These are phyloP conservation scores for Calonectria ilicicola DNA, from an alignment of 2,329 filamentous ascomycete species.

Conservation along the genomic window DNA sequence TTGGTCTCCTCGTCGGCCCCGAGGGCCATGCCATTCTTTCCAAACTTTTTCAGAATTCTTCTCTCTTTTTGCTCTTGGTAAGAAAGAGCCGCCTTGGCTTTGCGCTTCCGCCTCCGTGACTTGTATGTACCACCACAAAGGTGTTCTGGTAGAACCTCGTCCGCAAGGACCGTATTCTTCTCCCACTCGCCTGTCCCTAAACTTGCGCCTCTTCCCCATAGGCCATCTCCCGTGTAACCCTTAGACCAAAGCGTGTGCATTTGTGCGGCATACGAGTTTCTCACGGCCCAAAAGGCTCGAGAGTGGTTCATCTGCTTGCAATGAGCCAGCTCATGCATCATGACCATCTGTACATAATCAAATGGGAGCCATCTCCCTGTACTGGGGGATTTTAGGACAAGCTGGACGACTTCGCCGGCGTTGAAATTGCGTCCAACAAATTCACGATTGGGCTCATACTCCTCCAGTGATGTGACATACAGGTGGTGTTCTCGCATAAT, in stretches of 20 bases:
- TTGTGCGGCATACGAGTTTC: slow-evolving; percentile 78
- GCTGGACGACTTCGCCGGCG: slow-evolving; percentile 86
- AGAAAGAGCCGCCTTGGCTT: slow-evolving; percentile 63
- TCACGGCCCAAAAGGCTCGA: slow-evolving; percentile 82
- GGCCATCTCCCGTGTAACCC: slow-evolving; percentile 81
- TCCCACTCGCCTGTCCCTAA: slow-evolving; percentile 73
- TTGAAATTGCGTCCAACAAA: slow-evolving; percentile 94
- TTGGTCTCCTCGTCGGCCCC: slow-evolving; percentile 77
- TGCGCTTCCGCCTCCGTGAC: slow-evolving; percentile 68
- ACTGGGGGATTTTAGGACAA: slow-evolving; percentile 78
- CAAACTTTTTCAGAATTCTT: slow-evolving; percentile 82
- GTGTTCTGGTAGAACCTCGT: slow-evolving; percentile 74
- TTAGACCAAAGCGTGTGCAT: slow-evolving; percentile 78
- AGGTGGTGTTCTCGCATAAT: slow-evolving; percentile 76
- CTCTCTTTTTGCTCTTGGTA: slow-evolving; percentile 81
- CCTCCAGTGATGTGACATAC: slow-evolving; percentile 78
- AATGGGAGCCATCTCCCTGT: slow-evolving; percentile 82
- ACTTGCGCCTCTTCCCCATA: slow-evolving; percentile 81
- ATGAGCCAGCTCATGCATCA: slow-evolving; percentile 93
- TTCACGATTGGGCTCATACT: slow-evolving; percentile 83
- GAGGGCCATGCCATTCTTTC: slow-evolving; percentile 74
- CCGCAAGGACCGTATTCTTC: slow-evolving; percentile 61
- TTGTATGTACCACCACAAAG: slow-evolving; percentile 86
- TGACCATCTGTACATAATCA: slow-evolving; percentile 89
- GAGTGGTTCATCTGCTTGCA: slow-evolving; percentile 95